Percentiles rank a stretch among this genome's conserved stretches.
Evolutionary conservation across 129 eudicot genomes (phyloP).

Genomic region (Centrapalus pauciflorus): DNA sequence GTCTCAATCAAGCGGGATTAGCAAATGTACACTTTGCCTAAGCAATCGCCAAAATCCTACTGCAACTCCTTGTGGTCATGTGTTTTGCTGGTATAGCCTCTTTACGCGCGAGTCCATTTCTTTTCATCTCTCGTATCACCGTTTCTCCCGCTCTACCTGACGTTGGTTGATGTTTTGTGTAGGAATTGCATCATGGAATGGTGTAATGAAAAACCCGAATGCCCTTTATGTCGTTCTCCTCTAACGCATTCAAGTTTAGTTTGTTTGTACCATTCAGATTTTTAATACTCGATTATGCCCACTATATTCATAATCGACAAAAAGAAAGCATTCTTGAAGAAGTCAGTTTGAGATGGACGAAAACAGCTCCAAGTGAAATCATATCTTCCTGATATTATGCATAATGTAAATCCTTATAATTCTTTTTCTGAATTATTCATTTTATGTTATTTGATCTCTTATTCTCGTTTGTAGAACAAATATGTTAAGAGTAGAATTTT

Average conservation of each 20-base stretch:
- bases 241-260: conserved; percentile 80
- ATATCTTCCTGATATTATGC: too few species aligned
- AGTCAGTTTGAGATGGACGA: too few species aligned
- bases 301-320: not conserved
- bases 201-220: conserved; percentile 95
- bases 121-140: not conserved
- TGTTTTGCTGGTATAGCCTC: conserved; percentile 82
- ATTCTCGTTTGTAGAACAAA: too few species aligned
- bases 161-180: conserved; percentile 15
- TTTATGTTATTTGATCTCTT: too few species aligned
- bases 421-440: too few species aligned
- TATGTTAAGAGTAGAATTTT: too few species aligned
- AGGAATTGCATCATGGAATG: conserved; percentile 98
- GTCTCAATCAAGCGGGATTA: conserved; percentile 54
- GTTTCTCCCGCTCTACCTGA: not conserved
- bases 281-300: conserved; percentile 30
- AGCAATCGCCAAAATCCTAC: conserved; percentile 94
- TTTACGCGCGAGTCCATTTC: not conserved
- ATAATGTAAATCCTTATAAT: too few species aligned
- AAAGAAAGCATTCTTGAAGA: too few species aligned
- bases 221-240: conserved; percentile 90
- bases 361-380: too few species aligned
- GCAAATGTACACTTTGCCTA: conserved; percentile 98
- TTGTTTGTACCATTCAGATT: conserved; percentile 88
- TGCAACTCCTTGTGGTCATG: conserved; percentile 98